phyloP scores from a whole-genome alignment of 345 rosid genomes.

The Psidium guajava region DNA sequence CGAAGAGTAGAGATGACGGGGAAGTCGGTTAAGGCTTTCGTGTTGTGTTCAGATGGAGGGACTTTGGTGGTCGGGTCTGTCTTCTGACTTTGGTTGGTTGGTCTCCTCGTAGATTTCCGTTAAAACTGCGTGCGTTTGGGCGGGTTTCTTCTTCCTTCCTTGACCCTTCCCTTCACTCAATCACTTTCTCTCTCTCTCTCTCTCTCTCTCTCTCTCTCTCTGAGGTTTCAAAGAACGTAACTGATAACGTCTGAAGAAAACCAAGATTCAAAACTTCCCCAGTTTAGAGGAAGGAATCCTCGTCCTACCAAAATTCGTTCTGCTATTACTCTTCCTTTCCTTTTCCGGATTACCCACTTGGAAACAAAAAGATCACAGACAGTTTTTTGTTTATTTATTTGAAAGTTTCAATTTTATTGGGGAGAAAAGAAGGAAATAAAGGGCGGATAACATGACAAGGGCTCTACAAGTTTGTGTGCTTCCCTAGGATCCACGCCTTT shows the following conservation, averaged over 20 bases:
- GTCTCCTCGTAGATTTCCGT: conserved; percentile 4
- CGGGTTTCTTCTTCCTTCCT: not conserved
- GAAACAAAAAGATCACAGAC: not conserved
- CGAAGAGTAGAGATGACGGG: not conserved
- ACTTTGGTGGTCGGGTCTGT: not conserved
- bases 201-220: not conserved
- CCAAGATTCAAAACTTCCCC: not conserved
- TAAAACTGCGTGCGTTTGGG: conserved; percentile 8
- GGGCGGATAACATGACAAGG: not conserved
- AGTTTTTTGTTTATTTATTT: not conserved
- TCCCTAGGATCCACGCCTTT: not conserved
- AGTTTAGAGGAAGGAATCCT: not conserved
- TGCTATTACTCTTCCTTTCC: not conserved
- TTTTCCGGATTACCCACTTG: not conserved
- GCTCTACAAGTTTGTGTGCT: not conserved
- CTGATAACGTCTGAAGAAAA: not conserved
- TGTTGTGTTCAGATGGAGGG: not conserved
- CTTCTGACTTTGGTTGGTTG: not conserved
- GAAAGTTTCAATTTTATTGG: not conserved
- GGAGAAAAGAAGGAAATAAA: not conserved
- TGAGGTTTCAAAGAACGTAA: not conserved
- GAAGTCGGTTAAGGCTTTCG: not conserved
- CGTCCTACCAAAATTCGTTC: not conserved
- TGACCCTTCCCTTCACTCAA: not conserved
- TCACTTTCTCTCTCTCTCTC: not conserved